Base-by-base conservation (phyloP, 1,139 yeast genomes). In the Blastobotrys aristatus region DNA sequence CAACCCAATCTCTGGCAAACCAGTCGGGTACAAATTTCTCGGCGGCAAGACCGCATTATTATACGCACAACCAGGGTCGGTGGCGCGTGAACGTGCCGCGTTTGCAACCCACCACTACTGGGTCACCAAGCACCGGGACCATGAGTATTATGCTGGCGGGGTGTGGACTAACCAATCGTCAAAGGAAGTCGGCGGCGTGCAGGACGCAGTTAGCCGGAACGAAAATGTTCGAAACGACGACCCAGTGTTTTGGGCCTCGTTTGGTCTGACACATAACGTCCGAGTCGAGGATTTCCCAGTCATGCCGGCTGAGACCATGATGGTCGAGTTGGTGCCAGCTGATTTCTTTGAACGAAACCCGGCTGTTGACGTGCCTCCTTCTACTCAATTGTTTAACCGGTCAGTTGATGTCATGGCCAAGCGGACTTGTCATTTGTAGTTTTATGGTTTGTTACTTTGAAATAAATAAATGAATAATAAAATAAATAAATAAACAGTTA, bases 281-380 rank as follows among this genome's bases (percentile, higher is more conserved):
- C 78, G 90, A 62, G 84, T 84, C 31, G 96, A 87, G 71, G 95
- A 87, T 68, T 87, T 85, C 84, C 95, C 95, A 47, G 94, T 87
- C 53, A 87, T 87, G 96, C 94, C 95, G 38, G 85, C 82, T 50
- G 95, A 87, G 71, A 79, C 79, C 58, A 71, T 77, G 66, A 82
- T 76, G 63, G 80, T 86, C 57, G 76, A 79, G 53, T 74, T 87
- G 53, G 74, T 76, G 46, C 96, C 96, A 46, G 71, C 76, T 60
- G 87, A 87, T 53, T 87, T 87, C 79, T 87, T 85, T 66, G 80
- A 80, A 57, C 80, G 71, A 64, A 86, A 86, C 67, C 96, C 96
- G 24, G 90, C 90, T 35, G 73, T 87, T 64, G 94, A 85, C 62
- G 73, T 87, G 45, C 95, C 95, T 43, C 82, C 82, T 62, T 79